A percentile compares a stretch with the other conserved stretches of the same genome.
phyloP scores from a whole-genome alignment of 2,329 filamentous ascomycete genomes.

The Calonectria ilicicola region DNA sequence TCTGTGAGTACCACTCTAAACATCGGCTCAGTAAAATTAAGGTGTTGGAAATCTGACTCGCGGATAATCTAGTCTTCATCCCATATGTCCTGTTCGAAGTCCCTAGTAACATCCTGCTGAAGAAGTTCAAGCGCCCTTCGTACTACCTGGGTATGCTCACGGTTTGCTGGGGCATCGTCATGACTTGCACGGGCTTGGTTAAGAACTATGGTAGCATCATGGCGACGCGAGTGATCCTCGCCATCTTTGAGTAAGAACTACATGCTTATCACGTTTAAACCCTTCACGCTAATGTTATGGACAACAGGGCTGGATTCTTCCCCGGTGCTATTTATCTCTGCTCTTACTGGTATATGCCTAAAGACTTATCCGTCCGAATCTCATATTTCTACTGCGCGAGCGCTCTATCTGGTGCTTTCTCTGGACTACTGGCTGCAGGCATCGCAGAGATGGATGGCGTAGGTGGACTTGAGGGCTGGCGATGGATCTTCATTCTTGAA shows the following conservation, averaged over 20 bases:
- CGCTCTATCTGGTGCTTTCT: slow-evolving; percentile 79
- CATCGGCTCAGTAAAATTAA: slow-evolving; percentile 51
- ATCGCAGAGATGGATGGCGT: slow-evolving; percentile 75
- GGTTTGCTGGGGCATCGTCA: slow-evolving; percentile 71
- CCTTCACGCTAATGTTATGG: neutral
- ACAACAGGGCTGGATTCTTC: slow-evolving; percentile 69
- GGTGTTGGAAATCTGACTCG: neutral
- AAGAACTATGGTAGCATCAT: slow-evolving; percentile 70
- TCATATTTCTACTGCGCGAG: slow-evolving; percentile 85
- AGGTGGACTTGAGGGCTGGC: slow-evolving; percentile 54
- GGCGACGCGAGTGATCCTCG: slow-evolving; percentile 73
- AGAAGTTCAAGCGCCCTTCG: slow-evolving; percentile 40
- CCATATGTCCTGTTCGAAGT: slow-evolving; percentile 41
- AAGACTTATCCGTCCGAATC: slow-evolving; percentile 78
- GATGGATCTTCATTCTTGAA: slow-evolving; percentile 45
- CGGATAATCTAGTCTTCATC: slow-evolving; percentile 27
- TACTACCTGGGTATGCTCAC: slow-evolving; percentile 36
- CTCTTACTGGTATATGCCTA: slow-evolving; percentile 81
- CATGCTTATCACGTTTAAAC: neutral
- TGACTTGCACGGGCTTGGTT: slow-evolving; percentile 74
- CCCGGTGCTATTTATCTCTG: slow-evolving; percentile 81
- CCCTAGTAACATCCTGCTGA: slow-evolving; percentile 43
- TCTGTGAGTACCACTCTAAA: slow-evolving; percentile 70
- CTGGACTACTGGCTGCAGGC: slow-evolving; percentile 75
- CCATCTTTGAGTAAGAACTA: slow-evolving; percentile 66